phyloP scores from a whole-genome alignment of 192 early-diverging fungal genomes.

The Rhizoclosmatium sp. region DNA sequence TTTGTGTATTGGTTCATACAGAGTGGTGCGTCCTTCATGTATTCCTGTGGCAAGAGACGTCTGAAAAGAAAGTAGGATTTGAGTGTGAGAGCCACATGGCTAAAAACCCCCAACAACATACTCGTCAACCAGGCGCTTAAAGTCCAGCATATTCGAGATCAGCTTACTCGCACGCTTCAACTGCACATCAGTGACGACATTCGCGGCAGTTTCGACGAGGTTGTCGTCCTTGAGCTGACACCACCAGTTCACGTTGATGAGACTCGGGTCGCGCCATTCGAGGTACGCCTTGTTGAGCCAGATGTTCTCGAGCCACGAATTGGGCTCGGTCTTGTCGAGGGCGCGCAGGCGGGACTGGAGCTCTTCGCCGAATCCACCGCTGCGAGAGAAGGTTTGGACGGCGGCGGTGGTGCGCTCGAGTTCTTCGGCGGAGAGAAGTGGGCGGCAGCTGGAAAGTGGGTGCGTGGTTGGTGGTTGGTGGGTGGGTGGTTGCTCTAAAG shows the following conservation, averaged over 20 bases:
- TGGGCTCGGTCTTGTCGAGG: conserved; percentile 63
- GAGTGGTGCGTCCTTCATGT: conserved; percentile 65
- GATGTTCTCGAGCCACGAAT: conserved; percentile 89
- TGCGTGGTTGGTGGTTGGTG: conserved; percentile 7
- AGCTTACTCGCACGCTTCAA: conserved; percentile 61
- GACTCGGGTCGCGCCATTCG: conserved; percentile 59
- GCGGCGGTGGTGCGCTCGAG: conserved; percentile 66
- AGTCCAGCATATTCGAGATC: conserved; percentile 56
- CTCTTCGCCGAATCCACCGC: conserved; percentile 72
- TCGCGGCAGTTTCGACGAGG: not conserved
- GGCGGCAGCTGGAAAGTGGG: conserved; percentile 59
- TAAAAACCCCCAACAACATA: not conserved
- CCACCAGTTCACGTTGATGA: conserved; percentile 70
- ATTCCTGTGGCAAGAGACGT: conserved; percentile 55
- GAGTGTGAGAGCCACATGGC: too few species aligned
- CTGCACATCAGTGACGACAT: conserved; percentile 51
- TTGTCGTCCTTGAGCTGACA: conserved; percentile 52
- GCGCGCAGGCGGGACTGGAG: conserved; percentile 78
- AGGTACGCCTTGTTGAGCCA: conserved; percentile 62
- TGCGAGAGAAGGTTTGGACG: conserved; percentile 73
- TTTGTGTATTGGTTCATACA: conserved; percentile 96
- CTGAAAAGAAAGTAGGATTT: conserved; percentile 10
- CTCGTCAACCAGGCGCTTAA: conserved; percentile 53
- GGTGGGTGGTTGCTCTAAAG: not conserved
- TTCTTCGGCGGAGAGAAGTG: conserved; percentile 70